These are phyloP conservation scores for Polytolypa hystricis DNA, from an alignment of 2,329 filamentous ascomycete genomes.

Conservation along the genomic window DNA sequence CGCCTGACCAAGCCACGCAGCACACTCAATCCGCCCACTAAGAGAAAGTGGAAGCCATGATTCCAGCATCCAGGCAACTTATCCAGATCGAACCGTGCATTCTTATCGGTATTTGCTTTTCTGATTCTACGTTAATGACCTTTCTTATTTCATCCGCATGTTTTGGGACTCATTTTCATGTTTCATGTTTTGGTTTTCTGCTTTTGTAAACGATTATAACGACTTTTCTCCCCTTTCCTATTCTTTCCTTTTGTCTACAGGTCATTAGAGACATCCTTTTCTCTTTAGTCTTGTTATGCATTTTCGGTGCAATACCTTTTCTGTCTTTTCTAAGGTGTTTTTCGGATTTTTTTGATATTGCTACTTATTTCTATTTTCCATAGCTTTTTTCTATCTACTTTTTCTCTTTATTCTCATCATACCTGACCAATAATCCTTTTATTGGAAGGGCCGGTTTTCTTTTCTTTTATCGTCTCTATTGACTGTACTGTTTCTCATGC, in stretches of 20 bases:
- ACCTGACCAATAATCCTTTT: background rate
- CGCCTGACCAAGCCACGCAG: slow-evolving; percentile 17
- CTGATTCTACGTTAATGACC: no score
- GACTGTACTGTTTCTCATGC: background rate
- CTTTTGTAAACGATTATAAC: no score
- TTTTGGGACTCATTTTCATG: no score
- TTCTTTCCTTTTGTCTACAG: no score
- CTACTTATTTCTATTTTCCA: background rate
- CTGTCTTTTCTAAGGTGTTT: background rate
- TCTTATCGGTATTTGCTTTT: no score
- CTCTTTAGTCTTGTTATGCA: no score
- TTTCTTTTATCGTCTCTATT: slow-evolving; percentile 1
- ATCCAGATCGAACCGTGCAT: background rate
- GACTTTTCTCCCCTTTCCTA: no score
- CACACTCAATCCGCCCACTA: no score
- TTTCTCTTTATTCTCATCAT: background rate
- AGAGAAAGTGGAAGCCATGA: slow-evolving; percentile 20
- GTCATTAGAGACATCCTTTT: no score
- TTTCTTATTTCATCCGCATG: no score
- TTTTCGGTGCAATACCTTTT: no score
- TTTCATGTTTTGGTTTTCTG: no score
- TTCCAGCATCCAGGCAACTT: background rate
- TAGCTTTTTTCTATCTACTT: background rate
- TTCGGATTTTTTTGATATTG: background rate
- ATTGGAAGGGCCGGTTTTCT: background rate